Percentiles rank a stretch among this genome's conserved stretches.
Conservation (phyloP, 2,329 filamentous ascomycete genomes). For the Dichotomopilus funicola region DNA sequence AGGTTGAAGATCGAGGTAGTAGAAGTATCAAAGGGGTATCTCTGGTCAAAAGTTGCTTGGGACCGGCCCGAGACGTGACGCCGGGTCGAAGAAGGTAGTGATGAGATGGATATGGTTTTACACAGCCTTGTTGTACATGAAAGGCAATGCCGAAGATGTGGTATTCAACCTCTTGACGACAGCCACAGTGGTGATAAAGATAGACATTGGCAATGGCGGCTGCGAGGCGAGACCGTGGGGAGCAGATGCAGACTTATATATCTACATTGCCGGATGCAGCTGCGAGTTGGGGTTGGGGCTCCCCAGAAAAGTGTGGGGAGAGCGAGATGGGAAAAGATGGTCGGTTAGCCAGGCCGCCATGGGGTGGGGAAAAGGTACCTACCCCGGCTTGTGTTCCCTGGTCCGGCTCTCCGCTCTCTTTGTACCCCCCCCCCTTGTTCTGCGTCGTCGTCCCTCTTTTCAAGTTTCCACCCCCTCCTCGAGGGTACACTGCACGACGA, state of each 20-base stretch:
- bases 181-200: slow-evolving; percentile 16
- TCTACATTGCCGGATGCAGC: slow-evolving; percentile 27
- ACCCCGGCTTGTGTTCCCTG: slow-evolving; percentile 5
- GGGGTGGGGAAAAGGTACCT: slow-evolving; percentile 23
- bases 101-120: slow-evolving; percentile 4
- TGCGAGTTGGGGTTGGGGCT: slow-evolving; percentile 29
- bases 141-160: slow-evolving; percentile 9
- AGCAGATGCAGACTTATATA: slow-evolving; percentile 36
- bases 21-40: slow-evolving; percentile 25
- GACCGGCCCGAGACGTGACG: slow-evolving; percentile 8
- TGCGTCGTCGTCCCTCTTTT: too few species aligned
- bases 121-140: slow-evolving; percentile 12
- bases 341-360: slow-evolving; percentile 20
- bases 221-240: slow-evolving; percentile 28
- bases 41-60: slow-evolving; percentile 6
- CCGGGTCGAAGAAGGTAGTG: slow-evolving; percentile 11
- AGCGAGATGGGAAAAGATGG: slow-evolving; percentile 22
- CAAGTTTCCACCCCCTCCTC: neutral
- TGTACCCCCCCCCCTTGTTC: too few species aligned
- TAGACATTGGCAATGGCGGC: slow-evolving; percentile 16
- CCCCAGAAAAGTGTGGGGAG: slow-evolving; percentile 28
- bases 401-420: too few species aligned
- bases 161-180: slow-evolving; percentile 10
- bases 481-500: neutral
- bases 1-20: neutral